These are phyloP conservation scores for Thielaviopsis musarum DNA, from an alignment of 2,329 filamentous ascomycete species.

Conservation along the genomic window DNA sequence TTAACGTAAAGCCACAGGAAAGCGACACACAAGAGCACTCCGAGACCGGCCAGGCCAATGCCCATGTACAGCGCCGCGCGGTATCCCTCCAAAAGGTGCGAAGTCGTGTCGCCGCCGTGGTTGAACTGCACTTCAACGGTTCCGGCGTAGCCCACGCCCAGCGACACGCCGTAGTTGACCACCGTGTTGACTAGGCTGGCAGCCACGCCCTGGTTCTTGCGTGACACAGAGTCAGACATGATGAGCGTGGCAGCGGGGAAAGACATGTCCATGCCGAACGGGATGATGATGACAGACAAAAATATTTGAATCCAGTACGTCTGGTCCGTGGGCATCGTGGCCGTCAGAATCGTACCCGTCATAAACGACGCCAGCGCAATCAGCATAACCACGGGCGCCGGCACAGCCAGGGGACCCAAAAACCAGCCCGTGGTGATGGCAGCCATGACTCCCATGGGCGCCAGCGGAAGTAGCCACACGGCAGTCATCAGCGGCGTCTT, in stretches of 20 bases:
- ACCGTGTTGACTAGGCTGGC: conserved; percentile 43
- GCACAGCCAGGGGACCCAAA: conserved; percentile 22
- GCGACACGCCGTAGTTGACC: conserved; percentile 51
- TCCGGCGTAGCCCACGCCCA: conserved; percentile 49
- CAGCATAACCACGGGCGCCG: conserved; percentile 26
- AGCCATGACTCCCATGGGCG: conserved; percentile 27
- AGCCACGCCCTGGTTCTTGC: conserved; percentile 29
- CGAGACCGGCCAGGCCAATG: conserved; percentile 23
- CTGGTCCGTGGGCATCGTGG: conserved; percentile 33
- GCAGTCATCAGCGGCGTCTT: conserved; percentile 26
- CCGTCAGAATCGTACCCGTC: conserved; percentile 25
- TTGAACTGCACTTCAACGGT: conserved; percentile 34
- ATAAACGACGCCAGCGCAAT: conserved; percentile 28
- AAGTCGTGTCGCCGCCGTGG: conserved; percentile 16
- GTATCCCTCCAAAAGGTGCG: conserved; percentile 20
- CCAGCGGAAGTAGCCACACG: conserved; percentile 28
- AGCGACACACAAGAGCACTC: conserved; percentile 17
- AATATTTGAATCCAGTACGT: conserved; percentile 50
- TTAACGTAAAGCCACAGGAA: conserved; percentile 10
- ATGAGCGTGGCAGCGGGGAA: conserved; percentile 46
- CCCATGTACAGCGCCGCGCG: conserved; percentile 26
- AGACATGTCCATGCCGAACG: conserved; percentile 50
- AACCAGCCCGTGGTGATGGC: conserved; percentile 27
- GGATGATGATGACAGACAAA: conserved; percentile 38
- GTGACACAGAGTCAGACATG: conserved; percentile 33